These are phyloP conservation scores for Postia placenta DNA, from an alignment of 768 basidiomycete species.

Conservation along the genomic window DNA sequence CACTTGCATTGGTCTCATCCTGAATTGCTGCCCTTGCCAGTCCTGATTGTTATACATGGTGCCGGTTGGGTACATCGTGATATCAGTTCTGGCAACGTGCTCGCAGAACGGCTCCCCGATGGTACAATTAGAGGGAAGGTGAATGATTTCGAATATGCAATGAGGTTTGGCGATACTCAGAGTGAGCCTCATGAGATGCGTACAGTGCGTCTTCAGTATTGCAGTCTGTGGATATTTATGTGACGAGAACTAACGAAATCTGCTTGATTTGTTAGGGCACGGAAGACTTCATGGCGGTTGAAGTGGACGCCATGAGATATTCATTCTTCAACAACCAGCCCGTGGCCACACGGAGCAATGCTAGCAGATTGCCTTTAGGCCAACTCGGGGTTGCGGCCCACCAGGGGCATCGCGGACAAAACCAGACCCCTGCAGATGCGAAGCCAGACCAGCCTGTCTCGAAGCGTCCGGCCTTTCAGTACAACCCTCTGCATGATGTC, in stretches of 20 bases:
- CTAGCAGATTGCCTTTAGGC: too few species aligned
- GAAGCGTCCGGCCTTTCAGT: too few species aligned
- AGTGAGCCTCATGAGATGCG: background rate
- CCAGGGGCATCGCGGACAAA: too few species aligned
- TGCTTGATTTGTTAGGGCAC: background rate
- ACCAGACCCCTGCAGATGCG: too few species aligned
- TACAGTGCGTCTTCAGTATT: background rate
- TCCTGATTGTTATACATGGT: slow-evolving; percentile 1
- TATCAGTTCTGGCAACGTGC: slow-evolving; percentile 2
- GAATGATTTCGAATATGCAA: background rate
- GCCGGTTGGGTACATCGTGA: too few species aligned
- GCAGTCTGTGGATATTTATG: background rate
- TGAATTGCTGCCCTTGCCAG: background rate
- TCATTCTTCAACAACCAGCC: too few species aligned
- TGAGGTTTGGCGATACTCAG: too few species aligned
- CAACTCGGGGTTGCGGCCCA: too few species aligned
- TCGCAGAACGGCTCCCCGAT: background rate
- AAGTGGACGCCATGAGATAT: background rate
- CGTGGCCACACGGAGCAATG: too few species aligned
- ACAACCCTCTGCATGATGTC: too few species aligned
- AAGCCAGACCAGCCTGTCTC: too few species aligned
- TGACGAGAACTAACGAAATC: background rate
- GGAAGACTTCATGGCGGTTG: background rate
- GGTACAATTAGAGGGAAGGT: background rate
- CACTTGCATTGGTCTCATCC: background rate